phyloP scores from a whole-genome alignment of 2,329 filamentous ascomycete genomes.

The Colletotrichum sp. region DNA sequence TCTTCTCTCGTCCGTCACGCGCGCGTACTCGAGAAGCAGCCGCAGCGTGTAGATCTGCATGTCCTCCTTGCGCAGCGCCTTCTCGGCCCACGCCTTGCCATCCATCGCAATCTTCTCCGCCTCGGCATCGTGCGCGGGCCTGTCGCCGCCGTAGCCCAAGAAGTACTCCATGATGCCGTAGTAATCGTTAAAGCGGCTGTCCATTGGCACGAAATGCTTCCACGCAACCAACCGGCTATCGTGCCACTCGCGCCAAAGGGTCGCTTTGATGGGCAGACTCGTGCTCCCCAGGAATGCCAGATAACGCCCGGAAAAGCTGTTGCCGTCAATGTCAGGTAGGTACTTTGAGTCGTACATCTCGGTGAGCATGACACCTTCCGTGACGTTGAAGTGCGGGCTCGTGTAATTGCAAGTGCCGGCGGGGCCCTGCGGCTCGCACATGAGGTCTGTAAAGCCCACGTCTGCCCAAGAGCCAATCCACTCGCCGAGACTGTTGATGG shows the following conservation, averaged over 20 bases:
- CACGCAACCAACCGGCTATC: conserved; percentile 75
- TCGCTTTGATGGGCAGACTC: conserved; percentile 77
- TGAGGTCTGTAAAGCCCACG: conserved; percentile 59
- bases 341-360: conserved; percentile 69
- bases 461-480: conserved; percentile 58
- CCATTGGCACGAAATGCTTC: conserved; percentile 84
- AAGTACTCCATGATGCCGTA: conserved; percentile 80
- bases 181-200: conserved; percentile 74
- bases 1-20: conserved; percentile 56
- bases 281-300: conserved; percentile 72
- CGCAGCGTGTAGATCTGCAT: conserved; percentile 75
- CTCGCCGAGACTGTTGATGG: conserved; percentile 46
- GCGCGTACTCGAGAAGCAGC: conserved; percentile 67
- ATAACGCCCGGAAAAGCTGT: conserved; percentile 72
- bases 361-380: conserved; percentile 44
- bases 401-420: conserved; percentile 53
- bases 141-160: conserved; percentile 57
- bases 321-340: conserved; percentile 79
- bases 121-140: conserved; percentile 55
- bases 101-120: conserved; percentile 69
- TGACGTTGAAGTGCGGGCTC: conserved; percentile 46
- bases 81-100: conserved; percentile 72
- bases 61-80: conserved; percentile 71
- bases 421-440: conserved; percentile 47
- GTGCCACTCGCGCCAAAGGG: conserved; percentile 82